Base-by-base conservation (phyloP, 768 basidiomycete species). In the Calocera cornea region DNA sequence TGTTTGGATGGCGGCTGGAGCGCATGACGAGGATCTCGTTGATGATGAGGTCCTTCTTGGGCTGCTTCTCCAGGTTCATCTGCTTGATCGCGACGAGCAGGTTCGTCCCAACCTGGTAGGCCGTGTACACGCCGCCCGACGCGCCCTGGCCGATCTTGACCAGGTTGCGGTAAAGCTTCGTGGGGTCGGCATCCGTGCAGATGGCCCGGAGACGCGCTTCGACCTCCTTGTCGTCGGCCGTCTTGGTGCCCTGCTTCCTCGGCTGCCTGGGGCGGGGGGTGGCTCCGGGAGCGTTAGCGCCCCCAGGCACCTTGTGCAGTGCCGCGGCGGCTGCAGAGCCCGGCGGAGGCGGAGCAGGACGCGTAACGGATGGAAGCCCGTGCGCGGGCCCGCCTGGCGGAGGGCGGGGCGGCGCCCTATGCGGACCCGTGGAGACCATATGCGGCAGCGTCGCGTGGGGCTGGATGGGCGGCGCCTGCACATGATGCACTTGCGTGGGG, bases 1-100 rank as follows among this genome's bases (percentile, higher is more conserved):
- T 97, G 75, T 99, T 99, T n/a, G 94, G 93, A 76, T 97, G 95
- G 38, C 91, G 84, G 19, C 90, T 91, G 27, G 92, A 87, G 27
- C 95, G 90, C 97, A 99, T 98, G 74, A 98, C 97, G 70, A 99
- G 86, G 71, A 98, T 98, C 78, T 99, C 97, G 78, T 99, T 98
- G 80, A 99, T 98, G 80, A 99, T 98, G 64, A 99, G 83, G 75
- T 98, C 95, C 78, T 98, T 97, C 83, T 98, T 98, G 44, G 97
- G 97, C 74, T 98, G 97, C 80, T 98, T 97, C 78, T 98, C 95
- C 34, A 99, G 83, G 81, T 99, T 97, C 97, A 98, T 99, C 78
- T 98, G 95, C 78, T 99, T 99, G 84, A 99, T 99, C 44, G 97
- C 97, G 36, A 98, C 97, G 12, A 86, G 89, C 34, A 91, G 73